Percentiles rank a stretch among this genome's conserved stretches.
Evolutionary conservation across 2,329 filamentous ascomycete genomes (phyloP).

Genomic region (Penicillium frequentans): DNA sequence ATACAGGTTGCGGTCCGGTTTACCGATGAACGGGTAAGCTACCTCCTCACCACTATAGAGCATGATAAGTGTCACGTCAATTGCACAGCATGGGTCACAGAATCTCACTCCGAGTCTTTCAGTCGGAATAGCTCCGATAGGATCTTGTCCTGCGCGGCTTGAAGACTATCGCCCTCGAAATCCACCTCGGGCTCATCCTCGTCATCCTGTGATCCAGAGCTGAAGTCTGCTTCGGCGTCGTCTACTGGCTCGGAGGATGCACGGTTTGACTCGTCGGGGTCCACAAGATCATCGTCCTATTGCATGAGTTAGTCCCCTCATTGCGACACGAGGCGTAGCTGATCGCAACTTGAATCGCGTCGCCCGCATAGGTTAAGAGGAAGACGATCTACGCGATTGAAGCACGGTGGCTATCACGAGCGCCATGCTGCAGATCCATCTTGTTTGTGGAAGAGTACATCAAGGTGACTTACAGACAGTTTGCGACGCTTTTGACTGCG

Average conservation of each 20-base stretch:
- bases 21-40: slow-evolving; percentile 71
- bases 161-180: slow-evolving; percentile 74
- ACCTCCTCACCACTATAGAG: slow-evolving; percentile 61
- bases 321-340: slow-evolving; percentile 4
- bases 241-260: slow-evolving; percentile 28
- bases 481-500: slow-evolving; percentile 61
- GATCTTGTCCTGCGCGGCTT: slow-evolving; percentile 84
- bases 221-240: slow-evolving; percentile 14
- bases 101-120: slow-evolving; percentile 21
- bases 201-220: slow-evolving; percentile 35
- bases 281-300: slow-evolving; percentile 20
- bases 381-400: not conserved
- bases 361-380: not conserved
- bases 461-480: slow-evolving; percentile 54
- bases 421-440: not conserved
- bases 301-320: not conserved
- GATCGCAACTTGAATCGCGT: slow-evolving; percentile 1
- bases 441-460: not conserved
- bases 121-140: slow-evolving; percentile 62
- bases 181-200: slow-evolving; percentile 58
- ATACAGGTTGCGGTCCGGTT: slow-evolving; percentile 68
- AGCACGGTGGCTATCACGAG: not conserved
- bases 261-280: slow-evolving; percentile 24
- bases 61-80: not conserved
- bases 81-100: not conserved